A percentile compares a stretch with the other conserved stretches of the same genome.
phyloP scores from a whole-genome alignment of 2,329 filamentous ascomycete genomes.

The Curvularia lunata region DNA sequence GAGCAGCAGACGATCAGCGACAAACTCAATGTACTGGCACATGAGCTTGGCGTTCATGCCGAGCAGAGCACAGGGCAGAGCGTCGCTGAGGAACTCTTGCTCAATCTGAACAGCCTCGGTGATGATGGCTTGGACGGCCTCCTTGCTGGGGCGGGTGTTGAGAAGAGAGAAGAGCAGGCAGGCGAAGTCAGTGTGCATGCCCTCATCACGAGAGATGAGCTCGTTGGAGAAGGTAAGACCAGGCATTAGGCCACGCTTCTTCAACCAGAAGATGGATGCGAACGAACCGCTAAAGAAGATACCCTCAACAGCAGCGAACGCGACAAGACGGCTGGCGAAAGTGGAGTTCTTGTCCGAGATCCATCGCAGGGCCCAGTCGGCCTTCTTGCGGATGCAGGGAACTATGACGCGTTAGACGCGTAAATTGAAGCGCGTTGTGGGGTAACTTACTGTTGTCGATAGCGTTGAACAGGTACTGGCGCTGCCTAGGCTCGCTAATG shows the following conservation, averaged over 20 bases:
- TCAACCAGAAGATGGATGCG: slow-evolving; percentile 99
- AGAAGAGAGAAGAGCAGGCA: slow-evolving; percentile 98
- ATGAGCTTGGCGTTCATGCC: slow-evolving; percentile 98
- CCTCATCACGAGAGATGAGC: slow-evolving; percentile 98
- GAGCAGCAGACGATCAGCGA: slow-evolving; percentile 91
- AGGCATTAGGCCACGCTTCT: slow-evolving; percentile 99
- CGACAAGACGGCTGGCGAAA: slow-evolving; percentile 93
- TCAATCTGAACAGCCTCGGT: slow-evolving; percentile 92
- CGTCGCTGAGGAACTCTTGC: slow-evolving; percentile 97
- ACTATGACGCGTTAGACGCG: slow-evolving; percentile 60
- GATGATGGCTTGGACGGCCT: slow-evolving; percentile 86
- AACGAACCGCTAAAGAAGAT: slow-evolving; percentile 99
- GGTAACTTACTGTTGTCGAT: slow-evolving; percentile 85
- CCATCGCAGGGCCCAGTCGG: slow-evolving; percentile 96
- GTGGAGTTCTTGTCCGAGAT: slow-evolving; percentile 92
- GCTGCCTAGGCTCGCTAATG: slow-evolving; percentile 96
- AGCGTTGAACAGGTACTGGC: slow-evolving; percentile 94
- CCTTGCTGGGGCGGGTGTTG: slow-evolving; percentile 84
- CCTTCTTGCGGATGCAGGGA: slow-evolving; percentile 97
- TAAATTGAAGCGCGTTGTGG: neutral
- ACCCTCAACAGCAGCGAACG: slow-evolving; percentile 96
- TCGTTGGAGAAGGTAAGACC: slow-evolving; percentile 99
- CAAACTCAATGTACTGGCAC: slow-evolving; percentile 99
- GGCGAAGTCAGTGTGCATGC: slow-evolving; percentile 98
- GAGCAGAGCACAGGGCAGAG: slow-evolving; percentile 87